A percentile compares a stretch with the other conserved stretches of the same genome.
Evolutionary conservation across 192 early-diverging fungal genomes (phyloP).

Genomic region (Geranomyces michiganensis): DNA sequence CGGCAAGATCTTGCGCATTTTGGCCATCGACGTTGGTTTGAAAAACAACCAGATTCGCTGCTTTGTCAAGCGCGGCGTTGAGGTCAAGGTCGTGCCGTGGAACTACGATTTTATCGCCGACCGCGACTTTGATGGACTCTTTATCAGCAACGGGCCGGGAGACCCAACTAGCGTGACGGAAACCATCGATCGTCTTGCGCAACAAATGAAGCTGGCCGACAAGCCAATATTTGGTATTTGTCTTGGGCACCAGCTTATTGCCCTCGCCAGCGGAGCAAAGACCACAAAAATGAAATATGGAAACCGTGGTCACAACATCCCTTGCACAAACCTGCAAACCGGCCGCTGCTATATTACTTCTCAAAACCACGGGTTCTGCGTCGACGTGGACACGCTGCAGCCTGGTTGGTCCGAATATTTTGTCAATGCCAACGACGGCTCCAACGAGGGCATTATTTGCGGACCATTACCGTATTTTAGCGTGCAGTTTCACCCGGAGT

Average conservation of each 20-base stretch:
- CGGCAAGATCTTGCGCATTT: conserved; percentile 78
- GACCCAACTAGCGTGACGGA: conserved; percentile 82
- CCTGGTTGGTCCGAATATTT: conserved; percentile 83
- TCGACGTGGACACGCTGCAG: conserved; percentile 79
- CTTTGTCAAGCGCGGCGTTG: conserved; percentile 93
- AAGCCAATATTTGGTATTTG: conserved; percentile 99
- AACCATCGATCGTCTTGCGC: conserved; percentile 77
- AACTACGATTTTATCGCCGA: conserved; percentile 89
- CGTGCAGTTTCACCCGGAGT: conserved; percentile 99
- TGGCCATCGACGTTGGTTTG: conserved; percentile 98
- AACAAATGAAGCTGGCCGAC: conserved; percentile 66
- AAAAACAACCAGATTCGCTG: conserved; percentile 99
- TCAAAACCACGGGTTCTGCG: conserved; percentile 98
- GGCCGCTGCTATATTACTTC: conserved; percentile 98
- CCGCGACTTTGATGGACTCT: conserved; percentile 82
- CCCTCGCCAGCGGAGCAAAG: conserved; percentile 88
- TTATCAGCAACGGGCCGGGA: conserved; percentile 93
- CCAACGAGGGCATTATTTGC: conserved; percentile 98
- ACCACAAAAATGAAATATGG: conserved; percentile 98
- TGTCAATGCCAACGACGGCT: conserved; percentile 97
- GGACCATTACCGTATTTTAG: conserved; percentile 88
- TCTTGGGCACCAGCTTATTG: conserved; percentile 96
- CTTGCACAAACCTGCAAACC: conserved; percentile 93
- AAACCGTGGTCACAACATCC: conserved; percentile 99
- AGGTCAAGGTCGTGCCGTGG: conserved; percentile 94